Evolutionary conservation across 768 basidiomycete species (phyloP), one percentile per base, ranked within the genome.

Genomic region (Leccinum aurantiacum): DNA sequence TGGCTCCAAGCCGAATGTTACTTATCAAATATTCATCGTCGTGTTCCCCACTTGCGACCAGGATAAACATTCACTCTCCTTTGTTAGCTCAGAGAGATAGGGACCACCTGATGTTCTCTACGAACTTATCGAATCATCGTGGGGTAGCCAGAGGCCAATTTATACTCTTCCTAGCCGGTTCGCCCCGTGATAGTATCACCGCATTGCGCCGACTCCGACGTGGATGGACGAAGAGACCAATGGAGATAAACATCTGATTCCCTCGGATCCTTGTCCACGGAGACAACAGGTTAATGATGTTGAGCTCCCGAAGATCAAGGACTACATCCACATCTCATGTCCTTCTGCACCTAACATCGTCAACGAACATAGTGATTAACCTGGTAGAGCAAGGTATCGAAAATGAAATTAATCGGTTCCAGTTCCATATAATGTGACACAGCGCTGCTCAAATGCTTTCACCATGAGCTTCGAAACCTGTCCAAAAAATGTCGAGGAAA

Each of bases 401-500:
- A 25, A 37, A 67, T 56, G 27, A 51, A 25, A 44, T 68, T 56
- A 73, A 59, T 59, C 44, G 6, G 62, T 63, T 27, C 78, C 74
- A 19, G 70, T 71, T 5, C 91, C 90, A 67, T 94, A 95, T 6
- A 96, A 78, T 54, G 81, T 77, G 57, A 79, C 49, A 72, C 93
- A 96, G 27, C 95, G 83, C 63, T 88, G 81, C 76, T 98, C 95
- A 66, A 99, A 99, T 1, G 95, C 95, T 56, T 88, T 78, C 24
- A 98, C 88, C 93, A 97, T 98, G 75, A 89, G 81, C 65, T 84
- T 84, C 3, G 91, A 91, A 5, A 97, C 88, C 69, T 90, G 86
- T 9, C 90, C 90, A 70, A 98, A 92, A 71, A 98, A 94, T 3
- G 86, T 78, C 22, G 87, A 81, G 4, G 92, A 91, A n/a, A 95